Conservation (phyloP, 2,329 filamentous ascomycete genomes). For the Cercospora brassicicola region DNA sequence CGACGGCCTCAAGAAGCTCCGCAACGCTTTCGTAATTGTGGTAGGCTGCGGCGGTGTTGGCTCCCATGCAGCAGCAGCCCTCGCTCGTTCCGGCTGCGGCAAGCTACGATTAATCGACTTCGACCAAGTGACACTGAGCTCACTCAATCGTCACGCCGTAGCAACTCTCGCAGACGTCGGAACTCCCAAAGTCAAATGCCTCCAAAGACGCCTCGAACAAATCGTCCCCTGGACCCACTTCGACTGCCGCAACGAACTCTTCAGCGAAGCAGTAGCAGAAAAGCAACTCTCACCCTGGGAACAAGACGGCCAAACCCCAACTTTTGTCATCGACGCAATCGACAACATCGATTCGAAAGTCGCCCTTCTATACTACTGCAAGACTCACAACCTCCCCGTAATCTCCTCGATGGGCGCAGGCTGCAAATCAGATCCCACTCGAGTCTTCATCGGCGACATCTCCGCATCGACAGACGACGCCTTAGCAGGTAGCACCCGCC, state of each 20-base stretch:
- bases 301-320: constrained; percentile 60
- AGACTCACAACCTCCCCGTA: constrained; percentile 72
- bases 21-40: constrained; percentile 78
- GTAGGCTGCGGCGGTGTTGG: constrained; percentile 94
- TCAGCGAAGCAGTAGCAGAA: constrained; percentile 66
- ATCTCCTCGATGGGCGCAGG: constrained; percentile 96
- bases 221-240: constrained; percentile 90
- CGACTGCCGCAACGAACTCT: constrained; percentile 82
- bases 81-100: constrained; percentile 86
- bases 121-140: constrained; percentile 93
- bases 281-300: constrained; percentile 67
- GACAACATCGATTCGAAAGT: constrained; percentile 99
- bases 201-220: constrained; percentile 76
- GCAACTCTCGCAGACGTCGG: constrained; percentile 93
- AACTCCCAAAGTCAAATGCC: constrained; percentile 83
- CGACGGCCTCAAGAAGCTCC: constrained; percentile 75
- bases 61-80: constrained; percentile 81
- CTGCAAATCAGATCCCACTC: constrained; percentile 83
- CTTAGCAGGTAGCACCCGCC: constrained; percentile 78
- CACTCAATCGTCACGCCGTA: constrained; percentile 91
- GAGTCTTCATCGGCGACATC: constrained; percentile 88
- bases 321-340: constrained; percentile 95
- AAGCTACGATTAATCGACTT: constrained; percentile 90
- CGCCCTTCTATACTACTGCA: constrained; percentile 81
- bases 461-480: constrained; percentile 83